Evolutionary conservation across 306 rosid genomes (phyloP).

Genomic region (Sechiopsis laciniata): DNA sequence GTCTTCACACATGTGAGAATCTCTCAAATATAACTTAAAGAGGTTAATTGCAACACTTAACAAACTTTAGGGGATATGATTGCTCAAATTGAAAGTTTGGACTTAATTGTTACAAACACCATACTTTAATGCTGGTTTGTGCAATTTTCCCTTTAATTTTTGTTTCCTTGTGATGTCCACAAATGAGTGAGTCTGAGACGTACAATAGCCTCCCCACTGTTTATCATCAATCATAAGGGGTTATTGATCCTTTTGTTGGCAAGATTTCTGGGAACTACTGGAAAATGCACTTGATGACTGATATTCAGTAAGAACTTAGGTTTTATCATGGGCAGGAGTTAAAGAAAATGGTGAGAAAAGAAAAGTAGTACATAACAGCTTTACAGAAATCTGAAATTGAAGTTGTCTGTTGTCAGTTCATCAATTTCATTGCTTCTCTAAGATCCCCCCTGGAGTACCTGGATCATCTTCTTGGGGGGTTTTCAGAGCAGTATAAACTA

Average conservation of each 20-base stretch:
- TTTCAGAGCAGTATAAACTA: not conserved
- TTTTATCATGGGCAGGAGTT: not conserved
- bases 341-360: not conserved
- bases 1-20: no score
- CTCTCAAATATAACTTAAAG: no score
- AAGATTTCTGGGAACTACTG: slow-evolving; percentile 1
- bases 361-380: not conserved
- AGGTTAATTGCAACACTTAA: no score
- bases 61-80: no score
- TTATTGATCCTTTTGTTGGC: slow-evolving; percentile 2
- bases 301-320: not conserved
- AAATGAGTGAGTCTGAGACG: not conserved
- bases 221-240: not conserved
- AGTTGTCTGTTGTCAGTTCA: not conserved
- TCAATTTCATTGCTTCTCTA: not conserved
- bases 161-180: not conserved
- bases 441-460: not conserved
- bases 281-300: not conserved
- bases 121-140: no score
- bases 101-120: no score
- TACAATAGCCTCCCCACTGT: not conserved
- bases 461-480: not conserved
- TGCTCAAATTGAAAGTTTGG: no score
- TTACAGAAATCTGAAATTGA: not conserved
- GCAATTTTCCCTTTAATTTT: no score